Base-by-base conservation (phyloP, 2,329 filamentous ascomycete genomes). In the Colletotrichum abscissum region DNA sequence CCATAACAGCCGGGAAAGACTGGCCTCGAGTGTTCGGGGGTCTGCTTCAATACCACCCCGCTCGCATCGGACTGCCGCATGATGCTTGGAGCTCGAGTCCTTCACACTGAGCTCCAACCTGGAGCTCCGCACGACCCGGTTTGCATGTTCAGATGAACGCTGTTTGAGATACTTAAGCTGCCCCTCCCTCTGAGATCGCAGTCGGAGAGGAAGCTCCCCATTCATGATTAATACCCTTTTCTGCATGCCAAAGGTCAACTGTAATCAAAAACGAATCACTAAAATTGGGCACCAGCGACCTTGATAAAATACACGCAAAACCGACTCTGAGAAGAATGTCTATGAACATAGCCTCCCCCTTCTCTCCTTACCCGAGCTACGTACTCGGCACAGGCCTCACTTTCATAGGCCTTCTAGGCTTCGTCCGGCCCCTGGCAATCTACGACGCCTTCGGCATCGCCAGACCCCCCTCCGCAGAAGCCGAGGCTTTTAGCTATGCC, bases 331-430 rank as follows among this genome's bases (percentile, higher is more conserved):
- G 19, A 4, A 35, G 7, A n/a, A 14, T 33, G 22, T 30, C 12
- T 12, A 5, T 57, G 12, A 52, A 42, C 30, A 49, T 72, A 24
- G 11, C 64, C 9, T 73, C 71, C 3, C 71, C 67, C 2, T 73
- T 73, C 71, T 73, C 71, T 8, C 67, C 71, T 0, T 7, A 63
- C 8, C 71, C 71, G 14, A 73, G 68, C 28, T 77, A 78, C 64
- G 57, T 73, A 30, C 74, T 77, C 52, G 77, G 76, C 57, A 77
- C 80, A 12, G 77, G 78, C 52, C 77, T 79, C 8, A 75, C 78
- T 12, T 67, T 74, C 62, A 28, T 68, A 66, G 69, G 63, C 64
- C 60, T 76, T 19, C 72, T 74, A 59, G 67, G 72, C 59, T 75
- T 76, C 64, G 59, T 67, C 28, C 65, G 69, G 11, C 72, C 75